These are phyloP conservation scores for Lablab purpureus DNA, from an alignment of 306 rosid species.

Conservation along the genomic window DNA sequence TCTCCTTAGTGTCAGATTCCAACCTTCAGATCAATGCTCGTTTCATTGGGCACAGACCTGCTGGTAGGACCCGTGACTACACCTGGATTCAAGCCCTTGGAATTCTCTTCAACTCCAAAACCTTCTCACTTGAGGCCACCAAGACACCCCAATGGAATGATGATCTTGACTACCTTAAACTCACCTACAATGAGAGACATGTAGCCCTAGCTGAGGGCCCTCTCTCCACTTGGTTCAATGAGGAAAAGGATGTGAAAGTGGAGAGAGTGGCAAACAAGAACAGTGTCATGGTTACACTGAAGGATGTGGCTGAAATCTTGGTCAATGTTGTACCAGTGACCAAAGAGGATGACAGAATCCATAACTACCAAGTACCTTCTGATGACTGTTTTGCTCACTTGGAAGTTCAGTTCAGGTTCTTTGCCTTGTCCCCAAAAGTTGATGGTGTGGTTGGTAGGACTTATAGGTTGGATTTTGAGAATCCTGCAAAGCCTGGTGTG, in stretches of 20 bases:
- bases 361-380: constrained; percentile 48
- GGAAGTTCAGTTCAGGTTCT: constrained; percentile 59
- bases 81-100: constrained; percentile 61
- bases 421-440: constrained; percentile 47
- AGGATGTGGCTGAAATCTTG: constrained; percentile 52
- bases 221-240: constrained; percentile 49
- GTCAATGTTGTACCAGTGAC: constrained; percentile 60
- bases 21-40: constrained; percentile 59
- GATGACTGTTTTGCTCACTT: constrained; percentile 60
- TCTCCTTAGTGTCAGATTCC: constrained; percentile 51
- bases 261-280: constrained; percentile 55
- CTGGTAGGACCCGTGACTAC: constrained; percentile 43
- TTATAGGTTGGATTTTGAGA: constrained; percentile 51
- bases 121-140: constrained; percentile 54
- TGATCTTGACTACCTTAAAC: constrained; percentile 46
- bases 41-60: constrained; percentile 56
- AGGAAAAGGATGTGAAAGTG: constrained; percentile 34
- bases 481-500: constrained; percentile 58
- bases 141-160: constrained; percentile 44
- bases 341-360: constrained; percentile 55
- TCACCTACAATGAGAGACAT: constrained; percentile 43
- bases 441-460: constrained; percentile 63
- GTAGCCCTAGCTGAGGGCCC: constrained; percentile 29
- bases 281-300: constrained; percentile 41
- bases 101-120: constrained; percentile 44